Evolutionary conservation across 1,284 basidiomycete genomes (phyloP).

Genomic region (Tylopilus orsonianus): DNA sequence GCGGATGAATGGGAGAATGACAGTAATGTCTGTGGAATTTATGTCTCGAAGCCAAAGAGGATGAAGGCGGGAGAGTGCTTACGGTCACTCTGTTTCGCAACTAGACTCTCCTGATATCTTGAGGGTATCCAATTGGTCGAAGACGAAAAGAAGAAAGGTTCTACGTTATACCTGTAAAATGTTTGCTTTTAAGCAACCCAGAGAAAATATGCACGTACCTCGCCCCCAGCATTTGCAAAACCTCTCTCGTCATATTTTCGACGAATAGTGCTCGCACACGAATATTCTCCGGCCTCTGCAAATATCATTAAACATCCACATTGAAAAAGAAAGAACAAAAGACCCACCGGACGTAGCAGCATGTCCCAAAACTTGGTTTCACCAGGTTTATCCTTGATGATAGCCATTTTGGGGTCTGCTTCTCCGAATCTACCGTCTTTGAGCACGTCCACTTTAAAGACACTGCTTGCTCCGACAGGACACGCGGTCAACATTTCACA

Average conservation of each 20-base stretch:
- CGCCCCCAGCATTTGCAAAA: conserved; percentile 53
- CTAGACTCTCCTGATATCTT: conserved; percentile 47
- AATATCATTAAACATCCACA: background rate
- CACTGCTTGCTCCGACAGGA: conserved; percentile 28
- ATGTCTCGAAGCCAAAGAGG: background rate
- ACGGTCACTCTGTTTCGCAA: conserved; percentile 45
- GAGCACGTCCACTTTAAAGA: conserved; percentile 46
- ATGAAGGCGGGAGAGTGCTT: conserved; percentile 17
- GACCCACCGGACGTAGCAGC: conserved; percentile 25
- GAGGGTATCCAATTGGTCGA: conserved; percentile 57
- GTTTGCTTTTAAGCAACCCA: background rate
- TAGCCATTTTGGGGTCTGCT: background rate
- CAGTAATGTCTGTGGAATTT: conserved; percentile 46
- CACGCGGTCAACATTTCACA: conserved; percentile 38
- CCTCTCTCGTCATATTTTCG: conserved; percentile 45
- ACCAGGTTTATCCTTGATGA: conserved; percentile 23
- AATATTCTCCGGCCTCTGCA: conserved; percentile 37
- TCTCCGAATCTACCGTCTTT: conserved; percentile 37
- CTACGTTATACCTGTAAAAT: conserved; percentile 34
- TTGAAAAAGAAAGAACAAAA: background rate
- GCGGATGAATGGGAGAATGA: conserved; percentile 49
- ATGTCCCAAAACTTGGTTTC: conserved; percentile 39
- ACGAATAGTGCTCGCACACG: conserved; percentile 51
- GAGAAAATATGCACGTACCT: conserved; percentile 32
- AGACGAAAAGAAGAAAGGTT: conserved; percentile 61